Conservation (phyloP, 306 rosid genomes). For the Acacia melanoxylon region DNA sequence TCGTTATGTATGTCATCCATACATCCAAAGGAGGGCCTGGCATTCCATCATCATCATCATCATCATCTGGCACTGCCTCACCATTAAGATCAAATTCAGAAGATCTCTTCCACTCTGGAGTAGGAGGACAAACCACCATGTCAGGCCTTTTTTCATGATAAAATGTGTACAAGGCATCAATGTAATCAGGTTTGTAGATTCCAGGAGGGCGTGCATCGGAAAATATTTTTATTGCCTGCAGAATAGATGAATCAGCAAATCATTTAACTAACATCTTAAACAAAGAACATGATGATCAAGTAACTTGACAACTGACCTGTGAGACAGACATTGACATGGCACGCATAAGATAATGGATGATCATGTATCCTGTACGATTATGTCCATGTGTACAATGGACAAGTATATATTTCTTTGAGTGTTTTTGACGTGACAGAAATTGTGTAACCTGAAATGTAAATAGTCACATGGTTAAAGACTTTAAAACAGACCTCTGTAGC, state of each 20-base stretch:
- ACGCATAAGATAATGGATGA: slow-evolving; percentile 91
- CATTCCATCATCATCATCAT: slow-evolving; percentile 71
- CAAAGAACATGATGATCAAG: slow-evolving; percentile 7
- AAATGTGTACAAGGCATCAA: slow-evolving; percentile 82
- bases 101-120: slow-evolving; percentile 99
- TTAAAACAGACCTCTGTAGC: background rate
- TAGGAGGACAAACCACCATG: slow-evolving; percentile 77
- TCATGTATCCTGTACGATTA: slow-evolving; percentile 99
- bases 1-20: slow-evolving; percentile 43
- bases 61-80: slow-evolving; percentile 90
- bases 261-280: background rate
- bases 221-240: slow-evolving; percentile 82
- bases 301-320: slow-evolving; percentile 61
- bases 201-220: slow-evolving; percentile 97
- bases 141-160: slow-evolving; percentile 94
- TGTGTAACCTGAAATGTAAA: slow-evolving; percentile 69
- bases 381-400: slow-evolving; percentile 99
- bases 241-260: slow-evolving; percentile 30
- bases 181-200: slow-evolving; percentile 92
- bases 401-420: slow-evolving; percentile 82
- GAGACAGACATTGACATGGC: slow-evolving; percentile 65
- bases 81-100: slow-evolving; percentile 97
- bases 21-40: slow-evolving; percentile 72
- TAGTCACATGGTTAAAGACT: slow-evolving; percentile 23
- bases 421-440: slow-evolving; percentile 82